Evolutionary conservation across 2,329 filamentous ascomycete species (phyloP), one percentile per base, ranked within the genome.

Genomic region (Juglanconis sp.): DNA sequence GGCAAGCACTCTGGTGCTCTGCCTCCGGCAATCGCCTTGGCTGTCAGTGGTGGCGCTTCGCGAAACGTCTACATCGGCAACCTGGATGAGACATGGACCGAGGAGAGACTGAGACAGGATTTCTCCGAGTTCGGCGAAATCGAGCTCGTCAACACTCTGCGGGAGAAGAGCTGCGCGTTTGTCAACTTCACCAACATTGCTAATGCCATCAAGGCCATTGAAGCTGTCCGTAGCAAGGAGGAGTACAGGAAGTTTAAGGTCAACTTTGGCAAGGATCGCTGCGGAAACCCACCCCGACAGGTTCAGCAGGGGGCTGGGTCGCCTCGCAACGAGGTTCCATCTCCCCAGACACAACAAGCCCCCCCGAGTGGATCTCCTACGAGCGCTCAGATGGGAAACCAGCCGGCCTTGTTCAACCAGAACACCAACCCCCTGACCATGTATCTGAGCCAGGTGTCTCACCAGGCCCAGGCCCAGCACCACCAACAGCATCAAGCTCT

Each of bases 151-250:
- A 99, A 99, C 77, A 91, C 95, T 15, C 81, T 99, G 62, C 89
- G 95, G 57, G 95, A 99, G 81, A 99, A 99, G 87, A 97, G 93
- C 79, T 99, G 95, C 74, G 95, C 95, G 0, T 99, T 99, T 73
- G 95, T 99, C 74, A 99, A 99, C 79, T 99, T 99, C 75, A 99
- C 95, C 72, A 99, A 99, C 79, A 99, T 99, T 72, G 95, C 95
- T 72, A 99, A 99, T 69, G 95, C 95, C 54, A 99, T 99, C 81
- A 99, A 99, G 81, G 95, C 95, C 1, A 99, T 99, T 66, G 95
- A 99, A 77, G 95, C 93, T 30, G 87, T 99, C 65, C 87, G 95
- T 60, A 90, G 92, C 71, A 92, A 93, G 72, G 95, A 98, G 48
- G 95, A 99, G 71, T 99, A 99, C 82, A 91, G 88, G 76, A 88